Evolutionary conservation across 2,329 filamentous ascomycete species (phyloP).

Genomic region (Hawksworthiomyces lignivorus): DNA sequence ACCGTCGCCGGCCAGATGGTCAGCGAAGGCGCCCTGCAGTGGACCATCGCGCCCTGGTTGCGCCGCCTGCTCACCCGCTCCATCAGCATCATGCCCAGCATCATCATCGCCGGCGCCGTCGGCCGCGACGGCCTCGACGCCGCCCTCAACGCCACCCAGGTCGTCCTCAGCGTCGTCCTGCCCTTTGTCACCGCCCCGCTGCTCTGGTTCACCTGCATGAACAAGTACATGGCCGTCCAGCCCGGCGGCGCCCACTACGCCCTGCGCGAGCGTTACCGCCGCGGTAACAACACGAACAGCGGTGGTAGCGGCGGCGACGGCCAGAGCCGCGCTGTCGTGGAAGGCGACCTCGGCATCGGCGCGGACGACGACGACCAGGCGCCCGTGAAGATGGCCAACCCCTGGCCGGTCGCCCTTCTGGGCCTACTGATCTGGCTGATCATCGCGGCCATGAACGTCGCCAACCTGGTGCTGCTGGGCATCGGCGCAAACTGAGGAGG

Average conservation of each 20-base stretch:
- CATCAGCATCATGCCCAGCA: conserved; percentile 74
- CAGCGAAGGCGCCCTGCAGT: conserved; percentile 70
- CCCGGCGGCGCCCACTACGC: conserved; percentile 33
- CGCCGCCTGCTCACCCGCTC: conserved; percentile 68
- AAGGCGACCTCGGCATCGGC: conserved; percentile 13
- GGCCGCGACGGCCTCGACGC: conserved; percentile 62
- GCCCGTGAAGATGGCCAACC: conserved; percentile 61
- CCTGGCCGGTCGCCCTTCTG: conserved; percentile 54
- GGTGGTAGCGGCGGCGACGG: background rate
- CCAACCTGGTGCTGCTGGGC: conserved; percentile 61
- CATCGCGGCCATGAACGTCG: conserved; percentile 71
- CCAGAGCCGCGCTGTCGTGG: too few relatives aligned
- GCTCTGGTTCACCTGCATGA: conserved; percentile 75
- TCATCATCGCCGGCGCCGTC: conserved; percentile 75
- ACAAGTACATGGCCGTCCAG: conserved; percentile 69
- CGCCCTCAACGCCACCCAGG: conserved; percentile 69
- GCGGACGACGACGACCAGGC: conserved; percentile 14
- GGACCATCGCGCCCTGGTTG: conserved; percentile 69
- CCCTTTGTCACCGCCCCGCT: conserved; percentile 78
- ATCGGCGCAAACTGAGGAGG: conserved; percentile 2
- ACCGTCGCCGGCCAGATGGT: conserved; percentile 90
- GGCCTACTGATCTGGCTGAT: conserved; percentile 60
- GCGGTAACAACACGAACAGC: too few relatives aligned
- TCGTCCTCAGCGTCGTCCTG: conserved; percentile 68
- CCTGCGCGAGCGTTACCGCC: conserved; percentile 12